Conservation (phyloP, 306 rosid species). For the Senna siamea region DNA sequence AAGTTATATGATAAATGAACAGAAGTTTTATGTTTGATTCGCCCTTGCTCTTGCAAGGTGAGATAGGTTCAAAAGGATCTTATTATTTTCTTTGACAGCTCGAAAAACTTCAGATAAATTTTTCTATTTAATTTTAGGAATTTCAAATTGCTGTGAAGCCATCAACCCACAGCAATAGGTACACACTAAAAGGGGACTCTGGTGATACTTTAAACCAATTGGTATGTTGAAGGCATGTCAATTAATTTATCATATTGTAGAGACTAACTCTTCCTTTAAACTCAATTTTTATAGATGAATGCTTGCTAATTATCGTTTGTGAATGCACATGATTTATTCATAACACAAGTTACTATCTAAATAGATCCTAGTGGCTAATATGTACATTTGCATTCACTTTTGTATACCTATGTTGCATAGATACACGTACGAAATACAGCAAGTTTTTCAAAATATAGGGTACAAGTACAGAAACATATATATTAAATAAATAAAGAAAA, state of each 20-base stretch:
- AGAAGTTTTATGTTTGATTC: not conserved
- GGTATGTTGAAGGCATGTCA: too few species aligned
- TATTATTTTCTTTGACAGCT: not conserved
- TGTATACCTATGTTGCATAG: not conserved
- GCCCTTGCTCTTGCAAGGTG: not conserved
- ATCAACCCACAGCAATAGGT: not conserved
- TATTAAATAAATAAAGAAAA: too few species aligned
- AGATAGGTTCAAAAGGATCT: not conserved
- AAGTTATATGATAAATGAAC: not conserved
- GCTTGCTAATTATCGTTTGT: not conserved
- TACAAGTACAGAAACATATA: too few species aligned
- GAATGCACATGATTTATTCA: constrained; percentile 12
- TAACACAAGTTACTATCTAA: constrained; percentile 37
- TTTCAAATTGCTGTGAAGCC: not conserved
- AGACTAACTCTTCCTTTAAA: too few species aligned
- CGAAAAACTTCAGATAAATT: not conserved
- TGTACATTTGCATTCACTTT: constrained; percentile 8
- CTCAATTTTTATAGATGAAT: not conserved
- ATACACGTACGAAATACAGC: too few species aligned
- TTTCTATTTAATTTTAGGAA: not conserved
- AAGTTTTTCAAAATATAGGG: too few species aligned
- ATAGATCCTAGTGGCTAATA: constrained; percentile 35
- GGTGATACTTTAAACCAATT: not conserved
- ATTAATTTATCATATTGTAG: too few species aligned
- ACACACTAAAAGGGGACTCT: not conserved